Percentiles rank a stretch among this genome's conserved stretches.
phyloP scores from a whole-genome alignment of 441 rosid species.

The Oxalis stricta region DNA sequence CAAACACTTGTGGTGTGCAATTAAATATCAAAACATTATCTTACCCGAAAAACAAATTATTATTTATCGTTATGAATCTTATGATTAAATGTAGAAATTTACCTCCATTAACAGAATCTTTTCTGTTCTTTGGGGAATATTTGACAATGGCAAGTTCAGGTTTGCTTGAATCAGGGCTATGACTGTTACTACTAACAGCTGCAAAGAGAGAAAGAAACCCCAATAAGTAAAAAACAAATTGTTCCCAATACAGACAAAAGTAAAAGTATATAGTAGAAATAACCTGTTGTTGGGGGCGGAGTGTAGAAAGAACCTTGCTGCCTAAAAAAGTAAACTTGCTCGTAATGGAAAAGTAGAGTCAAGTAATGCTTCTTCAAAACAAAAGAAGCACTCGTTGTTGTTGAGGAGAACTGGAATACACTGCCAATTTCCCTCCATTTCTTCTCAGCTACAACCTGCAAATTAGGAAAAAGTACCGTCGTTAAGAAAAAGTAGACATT shows the following conservation, averaged over 20 bases:
- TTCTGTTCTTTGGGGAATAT: conserved; percentile 32
- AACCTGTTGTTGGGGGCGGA: conserved; percentile 36
- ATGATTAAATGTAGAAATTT: conserved; percentile 8
- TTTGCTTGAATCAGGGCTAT: conserved; percentile 29
- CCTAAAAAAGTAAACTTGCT: conserved; percentile 74
- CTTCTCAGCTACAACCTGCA: conserved; percentile 82
- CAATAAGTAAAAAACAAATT: not conserved
- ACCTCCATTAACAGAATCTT: conserved; percentile 34
- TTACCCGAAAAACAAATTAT: not conserved
- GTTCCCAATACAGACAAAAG: conserved; percentile 1
- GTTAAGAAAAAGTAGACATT: not conserved
- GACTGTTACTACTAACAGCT: conserved; percentile 39
- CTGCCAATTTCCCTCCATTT: conserved; percentile 98
- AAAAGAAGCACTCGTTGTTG: conserved; percentile 94
- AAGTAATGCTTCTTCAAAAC: conserved; percentile 82
- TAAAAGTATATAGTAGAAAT: not conserved
- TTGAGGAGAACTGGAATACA: conserved; percentile 73
- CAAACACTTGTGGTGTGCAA: conserved; percentile 13
- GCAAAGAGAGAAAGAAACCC: conserved; percentile 8
- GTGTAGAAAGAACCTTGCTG: conserved; percentile 44
- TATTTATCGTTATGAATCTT: not conserved
- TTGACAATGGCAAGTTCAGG: conserved; percentile 52
- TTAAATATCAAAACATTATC: conserved; percentile 13
- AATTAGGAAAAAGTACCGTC: not conserved
- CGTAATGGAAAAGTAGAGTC: conserved; percentile 75